Conservation (phyloP, 495 filamentous ascomycete species). For the Annulohypoxylon maeteangense region DNA sequence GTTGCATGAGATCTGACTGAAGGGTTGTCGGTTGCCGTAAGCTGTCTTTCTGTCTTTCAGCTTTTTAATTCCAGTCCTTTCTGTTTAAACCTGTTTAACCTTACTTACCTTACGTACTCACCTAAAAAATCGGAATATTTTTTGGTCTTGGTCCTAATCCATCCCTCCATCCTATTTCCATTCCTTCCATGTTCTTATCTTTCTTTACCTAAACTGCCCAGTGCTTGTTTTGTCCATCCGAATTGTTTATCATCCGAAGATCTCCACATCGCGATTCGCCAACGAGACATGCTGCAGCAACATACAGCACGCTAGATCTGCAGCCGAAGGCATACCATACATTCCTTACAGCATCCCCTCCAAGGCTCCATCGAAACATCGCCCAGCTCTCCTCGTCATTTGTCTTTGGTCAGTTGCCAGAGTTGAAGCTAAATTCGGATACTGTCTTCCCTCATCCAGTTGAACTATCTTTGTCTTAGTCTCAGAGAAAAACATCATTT, state of each 20-base stretch:
- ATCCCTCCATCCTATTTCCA: neutral
- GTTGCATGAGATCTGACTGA: constrained; percentile 35
- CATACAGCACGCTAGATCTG: constrained; percentile 38
- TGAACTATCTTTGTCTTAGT: constrained; percentile 45
- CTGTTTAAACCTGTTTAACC: constrained; percentile 3
- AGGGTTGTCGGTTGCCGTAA: constrained; percentile 22
- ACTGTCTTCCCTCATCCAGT: constrained; percentile 23
- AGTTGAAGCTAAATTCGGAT: constrained; percentile 22
- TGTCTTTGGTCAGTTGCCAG: constrained; percentile 10
- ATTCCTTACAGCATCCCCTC: constrained; percentile 31
- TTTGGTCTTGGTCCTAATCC: neutral
- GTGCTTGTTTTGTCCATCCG: constrained; percentile 25
- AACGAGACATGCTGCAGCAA: constrained; percentile 41
- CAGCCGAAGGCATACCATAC: constrained; percentile 27
- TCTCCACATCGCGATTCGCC: constrained; percentile 38
- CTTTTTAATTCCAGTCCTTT: constrained; percentile 5
- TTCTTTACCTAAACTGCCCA: neutral
- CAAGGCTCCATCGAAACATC: constrained; percentile 4
- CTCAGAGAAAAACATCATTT: constrained; percentile 29
- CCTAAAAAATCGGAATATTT: constrained; percentile 5
- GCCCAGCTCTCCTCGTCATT: constrained; percentile 13
- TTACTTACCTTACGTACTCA: neutral
- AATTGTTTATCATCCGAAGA: constrained; percentile 28
- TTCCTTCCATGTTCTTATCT: constrained; percentile 10
- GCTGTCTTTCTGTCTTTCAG: constrained; percentile 16